Evolutionary conservation across 164 flowering plant species (phyloP).

Genomic region (Umbellularia californica): DNA sequence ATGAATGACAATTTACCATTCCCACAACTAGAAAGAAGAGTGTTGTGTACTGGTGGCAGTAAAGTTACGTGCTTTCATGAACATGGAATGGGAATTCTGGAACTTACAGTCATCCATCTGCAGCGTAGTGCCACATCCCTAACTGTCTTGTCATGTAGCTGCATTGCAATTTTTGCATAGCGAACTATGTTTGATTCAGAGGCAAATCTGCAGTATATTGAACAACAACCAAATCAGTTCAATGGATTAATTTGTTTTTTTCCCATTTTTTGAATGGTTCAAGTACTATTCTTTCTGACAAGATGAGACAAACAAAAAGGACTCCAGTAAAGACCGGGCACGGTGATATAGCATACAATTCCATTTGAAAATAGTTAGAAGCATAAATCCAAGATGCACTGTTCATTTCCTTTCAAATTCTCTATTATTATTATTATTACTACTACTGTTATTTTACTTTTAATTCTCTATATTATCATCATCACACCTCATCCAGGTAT

Average conservation of each 20-base stretch:
- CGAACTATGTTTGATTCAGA: conserved; percentile 37
- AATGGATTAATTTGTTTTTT: no score
- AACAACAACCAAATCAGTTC: neutral
- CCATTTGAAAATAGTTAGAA: neutral
- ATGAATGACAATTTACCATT: no score
- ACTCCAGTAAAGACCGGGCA: neutral
- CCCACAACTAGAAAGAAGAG: no score
- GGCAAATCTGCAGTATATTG: conserved; percentile 33
- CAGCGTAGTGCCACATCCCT: conserved; percentile 73
- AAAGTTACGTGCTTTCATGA: neutral
- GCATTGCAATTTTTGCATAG: conserved; percentile 63
- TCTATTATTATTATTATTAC: neutral
- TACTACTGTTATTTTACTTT: no score
- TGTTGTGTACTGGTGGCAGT: neutral
- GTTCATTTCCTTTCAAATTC: neutral
- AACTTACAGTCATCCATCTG: conserved; percentile 71
- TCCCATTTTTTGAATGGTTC: neutral
- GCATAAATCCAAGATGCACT: neutral
- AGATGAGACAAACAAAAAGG: neutral
- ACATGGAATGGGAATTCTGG: neutral
- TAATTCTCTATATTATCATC: no score
- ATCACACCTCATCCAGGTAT: no score
- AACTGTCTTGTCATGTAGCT: conserved; percentile 47
- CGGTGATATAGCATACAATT: neutral
- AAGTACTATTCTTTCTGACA: neutral